Percentiles rank a stretch among this genome's conserved stretches.
phyloP scores from a whole-genome alignment of 2,329 filamentous ascomycete species.

The Neopestalotiopsis clavispora region DNA sequence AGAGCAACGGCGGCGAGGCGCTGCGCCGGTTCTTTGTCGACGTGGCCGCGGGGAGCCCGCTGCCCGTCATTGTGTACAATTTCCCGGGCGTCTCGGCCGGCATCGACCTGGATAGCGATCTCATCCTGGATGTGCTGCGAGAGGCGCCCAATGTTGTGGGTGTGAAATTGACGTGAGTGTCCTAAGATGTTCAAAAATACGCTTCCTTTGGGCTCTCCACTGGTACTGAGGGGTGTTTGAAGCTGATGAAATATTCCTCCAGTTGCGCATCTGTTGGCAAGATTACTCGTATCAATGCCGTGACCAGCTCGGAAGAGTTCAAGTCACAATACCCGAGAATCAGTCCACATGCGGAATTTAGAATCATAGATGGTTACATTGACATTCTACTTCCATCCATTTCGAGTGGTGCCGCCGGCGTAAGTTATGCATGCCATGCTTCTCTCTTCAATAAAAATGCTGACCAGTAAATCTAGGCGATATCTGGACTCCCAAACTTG shows the following conservation, averaged over 20 bases:
- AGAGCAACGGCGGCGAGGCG: constrained; percentile 45
- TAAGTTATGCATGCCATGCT: constrained; percentile 13
- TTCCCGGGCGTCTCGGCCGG: constrained; percentile 61
- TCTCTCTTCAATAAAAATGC: background rate
- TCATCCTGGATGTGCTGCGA: constrained; percentile 54
- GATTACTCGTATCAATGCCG: constrained; percentile 41
- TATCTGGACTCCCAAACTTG: constrained; percentile 5
- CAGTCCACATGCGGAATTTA: constrained; percentile 16
- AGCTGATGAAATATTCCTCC: background rate
- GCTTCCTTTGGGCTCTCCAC: no score
- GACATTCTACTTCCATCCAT: constrained; percentile 25
- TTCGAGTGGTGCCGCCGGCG: constrained; percentile 22
- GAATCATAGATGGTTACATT: constrained; percentile 25
- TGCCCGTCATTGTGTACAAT: constrained; percentile 68
- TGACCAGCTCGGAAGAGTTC: constrained; percentile 20
- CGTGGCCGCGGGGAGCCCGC: constrained; percentile 58
- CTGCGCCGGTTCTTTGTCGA: constrained; percentile 64
- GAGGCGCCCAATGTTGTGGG: constrained; percentile 61
- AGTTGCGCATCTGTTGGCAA: constrained; percentile 58
- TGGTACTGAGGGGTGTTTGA: background rate
- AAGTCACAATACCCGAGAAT: constrained; percentile 16
- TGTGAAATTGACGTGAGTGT: constrained; percentile 56
- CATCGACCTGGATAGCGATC: constrained; percentile 60
- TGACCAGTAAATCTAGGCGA: background rate
- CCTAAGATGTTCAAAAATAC: no score